phyloP scores from a whole-genome alignment of 2,329 filamentous ascomycete species.

The Neonectria punicea region DNA sequence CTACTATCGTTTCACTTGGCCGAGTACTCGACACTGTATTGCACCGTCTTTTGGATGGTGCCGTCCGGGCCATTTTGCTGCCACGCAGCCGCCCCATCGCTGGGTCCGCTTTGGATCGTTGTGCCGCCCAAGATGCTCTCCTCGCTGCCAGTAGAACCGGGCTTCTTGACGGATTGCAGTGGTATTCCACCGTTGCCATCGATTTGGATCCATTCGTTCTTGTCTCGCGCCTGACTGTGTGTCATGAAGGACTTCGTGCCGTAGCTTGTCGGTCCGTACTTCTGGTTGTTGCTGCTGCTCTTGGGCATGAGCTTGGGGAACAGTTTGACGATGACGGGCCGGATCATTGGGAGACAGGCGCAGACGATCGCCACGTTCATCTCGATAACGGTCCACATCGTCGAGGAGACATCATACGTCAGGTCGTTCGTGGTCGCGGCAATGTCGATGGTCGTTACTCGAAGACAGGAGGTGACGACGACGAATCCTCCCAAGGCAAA shows the following conservation, averaged over 20 bases:
- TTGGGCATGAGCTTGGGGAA: conserved; percentile 39
- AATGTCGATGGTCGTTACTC: conserved; percentile 45
- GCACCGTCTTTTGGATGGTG: conserved; percentile 33
- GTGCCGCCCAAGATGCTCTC: conserved; percentile 35
- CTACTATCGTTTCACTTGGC: conserved; percentile 11
- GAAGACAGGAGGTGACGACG: conserved; percentile 46
- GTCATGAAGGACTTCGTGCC: conserved; percentile 30
- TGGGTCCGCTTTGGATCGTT: conserved; percentile 21
- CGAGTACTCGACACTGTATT: conserved; percentile 33
- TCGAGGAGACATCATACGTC: conserved; percentile 48
- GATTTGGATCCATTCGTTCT: conserved; percentile 39
- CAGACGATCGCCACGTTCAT: conserved; percentile 53
- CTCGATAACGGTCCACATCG: conserved; percentile 53
- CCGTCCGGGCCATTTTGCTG: conserved; percentile 21
- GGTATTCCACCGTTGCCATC: conserved; percentile 35
- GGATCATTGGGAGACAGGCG: conserved; percentile 52
- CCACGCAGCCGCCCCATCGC: conserved; percentile 11
- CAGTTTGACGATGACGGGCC: conserved; percentile 44
- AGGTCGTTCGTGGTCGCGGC: conserved; percentile 42
- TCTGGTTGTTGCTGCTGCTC: conserved; percentile 33
- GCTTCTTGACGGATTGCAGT: conserved; percentile 31
- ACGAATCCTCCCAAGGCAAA: conserved; percentile 52
- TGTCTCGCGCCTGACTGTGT: conserved; percentile 34
- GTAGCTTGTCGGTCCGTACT: conserved; percentile 28
- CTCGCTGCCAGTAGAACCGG: conserved; percentile 38